Base-by-base conservation (phyloP, 2,329 filamentous ascomycete genomes). In the Aureobasidium sp. region DNA sequence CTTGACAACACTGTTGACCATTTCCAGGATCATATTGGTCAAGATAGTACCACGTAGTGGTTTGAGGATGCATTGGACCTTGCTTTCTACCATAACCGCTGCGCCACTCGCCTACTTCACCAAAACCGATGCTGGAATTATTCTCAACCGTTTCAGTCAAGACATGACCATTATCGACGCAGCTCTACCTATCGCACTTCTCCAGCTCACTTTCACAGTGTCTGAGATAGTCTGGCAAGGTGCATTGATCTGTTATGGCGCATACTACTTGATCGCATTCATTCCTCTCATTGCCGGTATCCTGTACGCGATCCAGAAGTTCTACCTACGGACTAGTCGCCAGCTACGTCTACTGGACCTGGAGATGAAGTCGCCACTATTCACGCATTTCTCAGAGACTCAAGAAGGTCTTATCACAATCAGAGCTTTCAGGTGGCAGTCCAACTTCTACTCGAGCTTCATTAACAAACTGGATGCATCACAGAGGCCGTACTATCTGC, bases 331-430 rank as follows among this genome's bases (percentile, higher is more conserved):
- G 9, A 81, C 79, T 3, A 79, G 77, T 10, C 74, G 79, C 1
- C 79, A 80, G 63, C 67, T 82, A 2, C 77, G 82, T 39, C 74
- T 82, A 15, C 72, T 84, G 9, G 82, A 84, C 67, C 72, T 84
- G 0, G 82, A 84, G 67, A 71, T 75, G 36, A 79, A 79, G 63
- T 74, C 76, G 0, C 79, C 80, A 0, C 71, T 83, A 0, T 82
- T 79, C 65, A 76, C 79, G 0, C 77, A 82, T 37, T 83, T 84
- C 65, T 69, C 77, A 3, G 82, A 84, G 63, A 79, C 78, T 0
- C 67, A 82, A 0, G 69, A 73, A 6, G 81, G 81, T 0, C 64
- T 83, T 0, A 65, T 74, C 0, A 83, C 79, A 0, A 78, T 84
- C 34, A 77, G 81, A 8, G 78, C 81, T 0, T 83, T 81, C 53